Evolutionary conservation across 768 basidiomycete genomes (phyloP), one percentile per base, ranked within the genome.

Genomic region (Boletus sensibilis): DNA sequence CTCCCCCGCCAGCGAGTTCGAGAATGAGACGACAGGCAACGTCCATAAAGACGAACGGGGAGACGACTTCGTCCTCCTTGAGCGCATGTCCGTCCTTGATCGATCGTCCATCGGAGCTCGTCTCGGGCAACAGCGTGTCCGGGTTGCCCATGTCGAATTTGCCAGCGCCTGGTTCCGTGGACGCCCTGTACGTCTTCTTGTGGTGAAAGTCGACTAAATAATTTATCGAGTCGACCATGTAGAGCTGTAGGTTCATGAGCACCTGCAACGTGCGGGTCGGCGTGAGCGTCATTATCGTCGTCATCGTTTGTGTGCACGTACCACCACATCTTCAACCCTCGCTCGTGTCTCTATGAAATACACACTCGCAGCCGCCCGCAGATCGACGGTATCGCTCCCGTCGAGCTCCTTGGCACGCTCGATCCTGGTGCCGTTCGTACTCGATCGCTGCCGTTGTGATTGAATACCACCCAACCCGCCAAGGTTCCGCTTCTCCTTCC

Each of bases 191-290:
- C 50, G 94, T 90, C 69, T 93, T 94, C 72, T 97, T 93, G 77
- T 98, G 95, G 64, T 97, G 88, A 75, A 99, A 99, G 70, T 98
- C 96, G 54, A 99, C 97, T 29, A 99, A 82, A 74, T 98, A 98
- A 74, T 98, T 98, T 71, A 87, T 86, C 23, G 87, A 86, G 69
- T 99, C 96, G 20, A 99, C 93, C 81, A 92, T 90, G 71, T 98
- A 99, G 38, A 98, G 82, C 64, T 98, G 94, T 2, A 99, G 82
- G 72, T 99, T 97, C 94, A 98, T 98, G 35, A 97, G 78, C 7
- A 97, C 86, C 94, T 95, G 65, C 21, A 47, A 54, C 38, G 8
- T 38, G 42, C 8, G 14, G 5, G n/a, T 53, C 29, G 16, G 12
- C 35, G 47, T 54, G 4, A 52, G 33, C 46, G 7, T 53, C 14